Evolutionary conservation across 768 basidiomycete species (phyloP), one percentile per base, ranked within the genome.

Genomic region (Lentinula lateritia): DNA sequence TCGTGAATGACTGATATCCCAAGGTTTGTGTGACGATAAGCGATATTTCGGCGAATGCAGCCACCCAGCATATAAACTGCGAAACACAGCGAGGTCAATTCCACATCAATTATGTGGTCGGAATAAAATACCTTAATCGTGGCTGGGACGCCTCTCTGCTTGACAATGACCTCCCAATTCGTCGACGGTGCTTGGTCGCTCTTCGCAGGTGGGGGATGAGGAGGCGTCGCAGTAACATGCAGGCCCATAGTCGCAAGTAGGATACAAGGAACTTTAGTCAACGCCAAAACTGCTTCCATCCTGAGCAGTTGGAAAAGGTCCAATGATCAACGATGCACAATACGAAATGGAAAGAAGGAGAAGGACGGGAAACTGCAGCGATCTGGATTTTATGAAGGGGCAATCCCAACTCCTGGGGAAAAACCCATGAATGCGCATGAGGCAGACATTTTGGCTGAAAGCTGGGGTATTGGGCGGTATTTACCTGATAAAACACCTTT

Each of bases 201-300:
- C 46, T 64, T 63, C 4, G 65, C 52, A 28, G 75, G 75, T 34
- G 77, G 78, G 16, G 77, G 75, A 39, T 78, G 72, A 23, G 77
- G 83, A 43, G 83, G 79, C 1, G 83, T 83, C 38, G 75, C 70
- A 20, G 79, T 74, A 34, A 74, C 68, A 35, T 81, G 80, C 15
- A 83, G 67, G 32, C 77, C 79, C 52, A 77, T 59, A 66, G 78
- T 78, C 16, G 78, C 73, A 16, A 76, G 69, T 41, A 82, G 65
- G 48, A 78, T 73, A 67, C 76, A 76, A 5, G 80, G 79, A 50
- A 83, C 70, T 63, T 76, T 79, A 52, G 77, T 46, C 46, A 78
- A 66, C 39, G 74, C 64, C 66, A 70, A 23, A 34, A 59, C 23
- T n/a, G 15, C n/a, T 46, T 15, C 18, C 43, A 35, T 59, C 10